These are phyloP conservation scores for Prunus persica DNA, from an alignment of 306 rosid species.

Conservation along the genomic window Prunus_persica_NCBIv2 NC_034012.1:4804001-4804500, in stretches of 20 bases:
- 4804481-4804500: background rate
- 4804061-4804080: constrained; percentile 19
- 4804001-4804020: constrained; percentile 21
- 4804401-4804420: background rate
- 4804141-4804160: background rate
- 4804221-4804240: background rate
- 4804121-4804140: constrained; percentile 13
- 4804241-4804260: background rate
- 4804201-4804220: background rate
- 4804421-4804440: background rate
- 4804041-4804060: constrained; percentile 23
- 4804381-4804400: constrained; percentile 12
- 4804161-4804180: background rate
- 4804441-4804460: background rate
- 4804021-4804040: constrained; percentile 5
- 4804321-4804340: constrained; percentile 28
- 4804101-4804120: constrained; percentile 16
- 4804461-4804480: background rate
- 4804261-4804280: constrained; percentile 3
- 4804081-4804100: constrained; percentile 14
- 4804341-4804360: constrained; percentile 16
- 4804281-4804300: constrained; percentile 26
- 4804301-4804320: constrained; percentile 33
- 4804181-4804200: background rate
- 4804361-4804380: background rate